Evolutionary conservation across 2,329 filamentous ascomycete species (phyloP), one percentile per base, ranked within the genome.

Genomic region (Pestalotiopsis fici): DNA sequence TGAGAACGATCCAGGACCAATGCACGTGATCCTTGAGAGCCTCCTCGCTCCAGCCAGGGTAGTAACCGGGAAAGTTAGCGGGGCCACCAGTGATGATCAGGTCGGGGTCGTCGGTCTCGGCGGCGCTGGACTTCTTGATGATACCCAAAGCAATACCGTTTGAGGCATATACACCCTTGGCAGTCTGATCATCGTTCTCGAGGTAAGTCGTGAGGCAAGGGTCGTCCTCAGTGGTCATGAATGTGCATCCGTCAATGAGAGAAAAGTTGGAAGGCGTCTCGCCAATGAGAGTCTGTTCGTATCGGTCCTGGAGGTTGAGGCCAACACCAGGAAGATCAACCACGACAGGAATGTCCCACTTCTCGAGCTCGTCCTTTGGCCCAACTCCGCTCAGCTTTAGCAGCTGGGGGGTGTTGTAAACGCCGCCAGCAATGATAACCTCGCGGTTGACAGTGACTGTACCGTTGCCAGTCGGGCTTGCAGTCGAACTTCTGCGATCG

Each of bases 241-340:
- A 77, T 2, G 78, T 80, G 70, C 80, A 82, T 37, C 76, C 76
- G 4, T 77, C 69, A 35, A 79, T 76, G 43, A 78, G 71, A 7
- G 73, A 73, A 71, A 82, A 83, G 67, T 80, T 76, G 50, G 74
- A 79, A 3, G 76, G 79, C 4, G 74, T 67, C n/a, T 84, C 79
- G 39, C 81, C 84, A 43, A 83, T 75, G 27, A 86, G 77, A 18
- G 78, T 77, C 61, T 85, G 81, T 74, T 77, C 86, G 73, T 86
- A 85, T 57, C 85, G 85, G 73, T 90, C 86, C 74, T 87, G 83
- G 7, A 90, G 78, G 76, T 89, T 89, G 18, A 78, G 83, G 55
- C 88, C 88, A 12, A 90, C 87, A 63, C 87, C 88, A 0, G 86
- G 87, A 0, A 87, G 79, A 71, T 89, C 82, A 1, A 78, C 74